phyloP scores from a whole-genome alignment of 1,284 basidiomycete species.

The Malassezia brasiliensis region DNA sequence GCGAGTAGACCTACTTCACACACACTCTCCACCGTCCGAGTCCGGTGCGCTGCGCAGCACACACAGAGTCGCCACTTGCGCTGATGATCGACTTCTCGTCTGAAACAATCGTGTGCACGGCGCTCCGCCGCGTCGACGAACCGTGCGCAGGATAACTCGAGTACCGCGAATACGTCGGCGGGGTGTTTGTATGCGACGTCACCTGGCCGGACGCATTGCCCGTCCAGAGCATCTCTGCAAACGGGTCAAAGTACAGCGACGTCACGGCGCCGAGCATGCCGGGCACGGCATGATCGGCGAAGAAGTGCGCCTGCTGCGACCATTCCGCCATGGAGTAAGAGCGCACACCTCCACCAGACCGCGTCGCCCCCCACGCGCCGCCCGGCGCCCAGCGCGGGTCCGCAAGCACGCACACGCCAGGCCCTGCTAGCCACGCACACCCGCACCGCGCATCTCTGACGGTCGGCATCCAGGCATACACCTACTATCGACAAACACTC shows the following conservation, averaged over 20 bases:
- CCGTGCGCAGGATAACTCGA: slow-evolving; percentile 52
- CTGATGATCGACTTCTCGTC: slow-evolving; percentile 48
- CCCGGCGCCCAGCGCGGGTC: too few species aligned
- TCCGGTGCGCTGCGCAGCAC: slow-evolving; percentile 49
- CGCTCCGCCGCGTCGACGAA: slow-evolving; percentile 53
- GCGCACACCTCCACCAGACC: slow-evolving; percentile 1
- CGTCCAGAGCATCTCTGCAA: slow-evolving; percentile 79
- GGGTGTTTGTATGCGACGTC: slow-evolving; percentile 53
- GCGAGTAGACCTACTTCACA: slow-evolving; percentile 4
- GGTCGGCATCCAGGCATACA: too few species aligned
- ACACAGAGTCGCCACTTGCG: slow-evolving; percentile 45
- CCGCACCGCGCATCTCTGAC: too few species aligned
- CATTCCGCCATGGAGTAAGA: slow-evolving; percentile 31
- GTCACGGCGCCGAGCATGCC: slow-evolving; percentile 34
- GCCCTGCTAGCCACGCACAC: too few species aligned
- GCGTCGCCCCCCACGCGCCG: background rate
- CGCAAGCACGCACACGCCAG: too few species aligned
- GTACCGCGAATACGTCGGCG: slow-evolving; percentile 55
- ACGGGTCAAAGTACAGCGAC: slow-evolving; percentile 69
- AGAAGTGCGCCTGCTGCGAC: slow-evolving; percentile 39
- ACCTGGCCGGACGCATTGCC: slow-evolving; percentile 67
- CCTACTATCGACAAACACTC: too few species aligned
- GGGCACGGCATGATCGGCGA: slow-evolving; percentile 28
- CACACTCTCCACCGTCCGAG: slow-evolving; percentile 43
- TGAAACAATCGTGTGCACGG: slow-evolving; percentile 39